Base-by-base conservation (phyloP, 208 protist species). In the Trypanosoma mega region DNA sequence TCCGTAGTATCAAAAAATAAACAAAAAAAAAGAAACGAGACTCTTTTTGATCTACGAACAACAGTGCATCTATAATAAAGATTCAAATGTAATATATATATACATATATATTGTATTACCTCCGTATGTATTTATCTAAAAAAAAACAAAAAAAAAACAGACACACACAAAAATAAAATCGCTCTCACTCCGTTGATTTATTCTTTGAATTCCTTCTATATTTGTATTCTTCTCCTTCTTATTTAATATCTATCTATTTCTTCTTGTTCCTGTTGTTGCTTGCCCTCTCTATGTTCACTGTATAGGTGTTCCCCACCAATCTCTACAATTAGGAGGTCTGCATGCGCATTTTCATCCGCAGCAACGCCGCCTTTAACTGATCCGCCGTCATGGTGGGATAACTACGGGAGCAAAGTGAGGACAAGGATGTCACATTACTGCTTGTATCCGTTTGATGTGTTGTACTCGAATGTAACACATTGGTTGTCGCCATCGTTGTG, bases 361-460 rank as follows among this genome's bases (percentile, higher is more conserved):
- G 60, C 11, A 91, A 52, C 0, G 84, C 84, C 2, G 81, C 31
- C 52, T 79, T 82, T 37, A 91, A 70, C 62, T 91, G 84, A 55
- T 85, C 84, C 16, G 80, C 77, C 21, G 80, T 87, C 80, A 91
- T 83, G 4, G 69, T 80, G 3, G 84, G 83, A 33, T 78, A 62
- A 26, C 63, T 30, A 8, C 36, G 45, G n/a, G 47, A 60, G 14
- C 53, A 54, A 9, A 24, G 21, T 23, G 63, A 61, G 3, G 65
- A 63, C 2, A 50, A 1, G 14, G 57, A 76, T 27, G 46, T 56
- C 30, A 53, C 24, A 61, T 51, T 61, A 31, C 46, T 58, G 34
- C 34, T 39, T 6, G 34, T 39, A 12, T 12, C 12, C 8, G 34
- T 39, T 6, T 39, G 34, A 39, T 39, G 34, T n/a, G n/a, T n/a